These are phyloP conservation scores for Kazachstania viticola DNA, from an alignment of 805 yeast genomes.

Conservation along the genomic window DNA sequence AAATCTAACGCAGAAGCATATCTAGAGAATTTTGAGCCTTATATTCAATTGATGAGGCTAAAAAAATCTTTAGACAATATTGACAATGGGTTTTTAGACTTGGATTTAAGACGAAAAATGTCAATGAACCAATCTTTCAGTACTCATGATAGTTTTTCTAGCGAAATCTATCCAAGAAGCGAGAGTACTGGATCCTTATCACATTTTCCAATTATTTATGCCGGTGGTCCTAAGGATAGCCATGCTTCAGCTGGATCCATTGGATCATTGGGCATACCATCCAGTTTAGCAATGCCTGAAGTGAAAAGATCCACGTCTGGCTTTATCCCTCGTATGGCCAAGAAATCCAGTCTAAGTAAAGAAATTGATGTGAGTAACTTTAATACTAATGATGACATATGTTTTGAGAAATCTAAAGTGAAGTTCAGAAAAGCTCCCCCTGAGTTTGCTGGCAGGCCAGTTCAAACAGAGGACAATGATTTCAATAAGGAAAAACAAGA, in stretches of 20 bases:
- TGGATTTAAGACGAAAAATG: slow-evolving; percentile 36
- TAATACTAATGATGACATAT: too few species aligned
- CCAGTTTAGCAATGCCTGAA: slow-evolving; percentile 4
- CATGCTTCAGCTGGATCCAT: slow-evolving; percentile 15
- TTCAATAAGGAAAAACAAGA: too few species aligned
- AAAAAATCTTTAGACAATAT: slow-evolving; percentile 44
- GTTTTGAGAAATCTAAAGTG: too few species aligned
- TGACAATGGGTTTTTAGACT: slow-evolving; percentile 46
- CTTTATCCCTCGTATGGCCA: slow-evolving; percentile 8
- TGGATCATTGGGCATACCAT: slow-evolving; percentile 8
- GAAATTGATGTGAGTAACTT: too few species aligned
- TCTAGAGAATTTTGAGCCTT: too few species aligned
- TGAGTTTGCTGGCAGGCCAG: too few species aligned
- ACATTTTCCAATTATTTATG: slow-evolving; percentile 15
- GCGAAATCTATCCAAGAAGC: too few species aligned
- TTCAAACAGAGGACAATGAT: too few species aligned
- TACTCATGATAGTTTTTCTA: too few species aligned
- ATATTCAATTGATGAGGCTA: slow-evolving; percentile 34
- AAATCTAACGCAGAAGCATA: too few species aligned
- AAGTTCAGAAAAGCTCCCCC: too few species aligned
- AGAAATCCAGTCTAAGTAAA: slow-evolving; percentile 20
- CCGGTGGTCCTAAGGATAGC: slow-evolving; percentile 19
- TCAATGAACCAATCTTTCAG: slow-evolving; percentile 21
- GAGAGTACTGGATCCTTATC: too few species aligned
- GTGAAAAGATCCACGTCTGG: slow-evolving; percentile 5